Conservation (phyloP, 306 rosid species). For the Rubus parviflorus region DNA sequence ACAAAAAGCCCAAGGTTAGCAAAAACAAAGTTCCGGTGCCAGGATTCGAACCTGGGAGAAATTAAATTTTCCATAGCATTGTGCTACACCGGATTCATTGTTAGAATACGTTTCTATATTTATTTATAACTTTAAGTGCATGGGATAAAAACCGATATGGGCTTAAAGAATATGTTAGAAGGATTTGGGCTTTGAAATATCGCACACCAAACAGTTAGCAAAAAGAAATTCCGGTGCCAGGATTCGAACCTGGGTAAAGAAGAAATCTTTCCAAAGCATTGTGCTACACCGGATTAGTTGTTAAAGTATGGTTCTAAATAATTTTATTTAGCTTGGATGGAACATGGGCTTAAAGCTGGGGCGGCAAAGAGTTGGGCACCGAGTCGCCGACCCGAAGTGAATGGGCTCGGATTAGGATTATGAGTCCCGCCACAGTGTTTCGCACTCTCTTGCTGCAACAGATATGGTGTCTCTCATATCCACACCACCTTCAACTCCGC, state of each 20-base stretch:
- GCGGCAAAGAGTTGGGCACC: neutral
- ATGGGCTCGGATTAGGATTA: constrained; percentile 3
- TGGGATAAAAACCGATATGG: no score
- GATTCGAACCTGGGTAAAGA: neutral
- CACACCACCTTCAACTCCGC: constrained; percentile 19
- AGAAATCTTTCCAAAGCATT: neutral
- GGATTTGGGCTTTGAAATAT: no score
- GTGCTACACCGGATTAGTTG: neutral
- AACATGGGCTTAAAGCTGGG: neutral
- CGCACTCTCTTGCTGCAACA: neutral
- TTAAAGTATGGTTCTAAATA: neutral
- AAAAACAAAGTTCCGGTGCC: no score
- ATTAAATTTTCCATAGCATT: no score
- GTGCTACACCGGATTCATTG: no score
- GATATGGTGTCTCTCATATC: constrained; percentile 32
- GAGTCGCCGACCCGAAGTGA: neutral
- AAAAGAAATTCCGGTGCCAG: neutral
- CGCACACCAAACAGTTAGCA: no score
- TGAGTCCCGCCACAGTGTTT: neutral
- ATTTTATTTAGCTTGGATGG: no score
- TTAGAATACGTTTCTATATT: no score
- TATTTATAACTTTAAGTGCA: no score
- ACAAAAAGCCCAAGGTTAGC: no score
- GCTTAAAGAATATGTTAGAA: no score
- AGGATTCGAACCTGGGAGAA: no score